Conservation (phyloP, 2,329 filamentous ascomycete species). For the Epichloe amarillans region DNA sequence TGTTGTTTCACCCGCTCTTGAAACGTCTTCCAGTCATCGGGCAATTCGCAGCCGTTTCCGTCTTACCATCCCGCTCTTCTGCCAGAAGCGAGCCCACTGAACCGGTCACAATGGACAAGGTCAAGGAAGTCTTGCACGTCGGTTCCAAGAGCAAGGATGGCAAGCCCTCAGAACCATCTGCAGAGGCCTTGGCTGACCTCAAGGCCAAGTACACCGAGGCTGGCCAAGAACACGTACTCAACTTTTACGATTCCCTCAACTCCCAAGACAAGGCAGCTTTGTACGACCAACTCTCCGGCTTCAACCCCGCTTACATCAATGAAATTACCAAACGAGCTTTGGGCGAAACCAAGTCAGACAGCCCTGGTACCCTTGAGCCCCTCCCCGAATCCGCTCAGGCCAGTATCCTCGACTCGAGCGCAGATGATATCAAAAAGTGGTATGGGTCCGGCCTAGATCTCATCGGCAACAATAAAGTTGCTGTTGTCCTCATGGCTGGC, state of each 20-base stretch:
- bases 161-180: conserved; percentile 39
- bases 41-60: too few relatives aligned
- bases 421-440: conserved; percentile 70
- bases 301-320: conserved; percentile 82
- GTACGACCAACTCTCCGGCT: conserved; percentile 66
- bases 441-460: conserved; percentile 73
- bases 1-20: too few relatives aligned
- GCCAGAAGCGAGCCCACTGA: not conserved
- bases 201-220: conserved; percentile 62
- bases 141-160: conserved; percentile 17
- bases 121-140: conserved; percentile 29
- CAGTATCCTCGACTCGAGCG: conserved; percentile 79
- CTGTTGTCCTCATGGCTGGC: conserved; percentile 91
- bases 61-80: too few relatives aligned
- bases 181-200: conserved; percentile 54
- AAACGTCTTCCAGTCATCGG: too few relatives aligned
- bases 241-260: conserved; percentile 69
- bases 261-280: conserved; percentile 61
- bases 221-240: conserved; percentile 67
- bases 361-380: conserved; percentile 56
- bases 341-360: conserved; percentile 55
- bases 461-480: conserved; percentile 60
- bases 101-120: conserved; percentile 25
- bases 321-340: conserved; percentile 71
- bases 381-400: conserved; percentile 77